Base-by-base conservation (phyloP, 345 rosid species). In the Gossypium bickii region DNA sequence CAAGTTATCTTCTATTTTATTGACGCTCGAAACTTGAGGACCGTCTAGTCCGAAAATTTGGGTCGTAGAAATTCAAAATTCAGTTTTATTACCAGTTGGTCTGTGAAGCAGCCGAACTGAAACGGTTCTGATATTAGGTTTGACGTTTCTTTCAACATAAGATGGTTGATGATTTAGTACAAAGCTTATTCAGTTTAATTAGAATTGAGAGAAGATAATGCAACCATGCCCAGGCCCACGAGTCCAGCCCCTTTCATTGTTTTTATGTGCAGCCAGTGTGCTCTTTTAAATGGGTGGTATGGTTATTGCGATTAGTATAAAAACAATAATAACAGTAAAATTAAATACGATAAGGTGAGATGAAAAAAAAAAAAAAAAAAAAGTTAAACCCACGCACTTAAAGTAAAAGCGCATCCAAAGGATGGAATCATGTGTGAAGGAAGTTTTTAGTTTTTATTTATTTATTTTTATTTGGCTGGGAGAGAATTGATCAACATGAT, bases 251-350 rank as follows among this genome's bases (percentile, higher is more conserved):
- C 24, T 63, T n/a, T 9, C 67, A 9, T n/a, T 38, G 45, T 38
- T 63, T 63, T 4, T 16, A 63, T 38, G 48, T 63, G 67, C 20
- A 8, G 67, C 17, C 12, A 8, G 67, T 11, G 60, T 0, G 0
- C 4, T 29, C 34, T 29, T 29, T 29, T 29, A 29, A 29, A 29
- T 29, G 34, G 5, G 4, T 4, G 1, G 34, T 29, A 4, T 29
- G 5, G 0, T 29, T 29, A 4, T 0, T 27, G 0, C 29, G 29
- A 0, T 27, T 27, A 3, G 34, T 27, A 3, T 27, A 27, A 27
- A 27, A 34, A 34, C 0, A 34, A 0, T 0, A 4, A 34, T 34
- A 34, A 1, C 0, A 4, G 0, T 34, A 34, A 34, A 34, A 34
- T 34, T 34, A 34, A 1, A 34, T 34, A 34, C 0, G 0, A 34